These are phyloP conservation scores for Pythium biforme DNA, from an alignment of 352 stramenopile species.

Conservation along the genomic window DNA sequence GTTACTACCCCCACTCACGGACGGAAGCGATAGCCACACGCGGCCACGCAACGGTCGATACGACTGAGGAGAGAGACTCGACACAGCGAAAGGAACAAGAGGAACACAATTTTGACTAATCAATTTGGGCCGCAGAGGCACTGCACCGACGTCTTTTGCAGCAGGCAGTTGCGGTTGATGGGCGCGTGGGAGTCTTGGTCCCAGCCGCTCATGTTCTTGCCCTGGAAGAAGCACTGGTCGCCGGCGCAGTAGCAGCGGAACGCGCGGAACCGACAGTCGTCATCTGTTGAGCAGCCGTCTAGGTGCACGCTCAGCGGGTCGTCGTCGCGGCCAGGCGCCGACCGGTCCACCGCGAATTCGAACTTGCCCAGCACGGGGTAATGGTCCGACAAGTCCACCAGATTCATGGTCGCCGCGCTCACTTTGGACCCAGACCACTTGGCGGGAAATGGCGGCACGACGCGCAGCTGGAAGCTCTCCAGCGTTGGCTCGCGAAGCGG, in stretches of 20 bases:
- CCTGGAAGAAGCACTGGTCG: constrained; percentile 61
- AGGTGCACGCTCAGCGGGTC: constrained; percentile 63
- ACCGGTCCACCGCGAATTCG: constrained; percentile 36
- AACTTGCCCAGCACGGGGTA: constrained; percentile 75
- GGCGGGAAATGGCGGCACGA: constrained; percentile 45
- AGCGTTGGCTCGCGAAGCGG: constrained; percentile 50
- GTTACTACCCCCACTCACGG: too few relatives aligned
- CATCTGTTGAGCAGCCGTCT: constrained; percentile 70
- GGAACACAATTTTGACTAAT: too few relatives aligned
- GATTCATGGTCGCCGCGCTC: constrained; percentile 48
- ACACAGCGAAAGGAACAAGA: too few relatives aligned
- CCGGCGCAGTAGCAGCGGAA: constrained; percentile 78
- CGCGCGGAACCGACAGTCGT: constrained; percentile 62
- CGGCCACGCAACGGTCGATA: too few relatives aligned
- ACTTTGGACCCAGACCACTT: constrained; percentile 58
- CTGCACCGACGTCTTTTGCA: constrained; percentile 58
- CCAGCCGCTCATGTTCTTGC: constrained; percentile 50
- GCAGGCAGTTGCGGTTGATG: constrained; percentile 75
- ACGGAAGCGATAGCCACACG: too few relatives aligned
- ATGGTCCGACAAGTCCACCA: constrained; percentile 77
- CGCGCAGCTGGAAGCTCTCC: constrained; percentile 53
- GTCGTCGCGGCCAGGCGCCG: constrained; percentile 46
- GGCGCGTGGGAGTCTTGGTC: constrained; percentile 54
- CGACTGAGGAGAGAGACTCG: too few relatives aligned
- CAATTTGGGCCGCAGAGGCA: constrained; percentile 72